Conservation (phyloP, 1,139 yeast species). For the Petasospora fabianii region DNA sequence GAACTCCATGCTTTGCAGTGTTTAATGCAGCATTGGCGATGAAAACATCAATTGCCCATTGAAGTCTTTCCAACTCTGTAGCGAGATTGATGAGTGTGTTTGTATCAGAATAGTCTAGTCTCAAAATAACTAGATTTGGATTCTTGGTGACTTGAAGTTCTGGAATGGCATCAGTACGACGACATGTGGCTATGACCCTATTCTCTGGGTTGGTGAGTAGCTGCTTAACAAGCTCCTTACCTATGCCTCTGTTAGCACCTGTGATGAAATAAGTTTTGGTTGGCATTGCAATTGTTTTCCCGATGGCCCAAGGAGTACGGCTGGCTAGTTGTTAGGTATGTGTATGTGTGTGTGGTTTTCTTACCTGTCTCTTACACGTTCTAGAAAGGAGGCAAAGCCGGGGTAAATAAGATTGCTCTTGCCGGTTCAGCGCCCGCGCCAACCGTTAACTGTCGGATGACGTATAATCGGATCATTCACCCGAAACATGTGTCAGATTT, state of each 20-base stretch:
- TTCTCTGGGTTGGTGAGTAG: slow-evolving; percentile 23
- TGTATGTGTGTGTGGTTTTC: too few species aligned
- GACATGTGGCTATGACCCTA: slow-evolving; percentile 31
- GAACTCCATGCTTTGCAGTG: slow-evolving; percentile 37
- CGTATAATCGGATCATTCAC: too few species aligned
- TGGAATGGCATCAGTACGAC: slow-evolving; percentile 19
- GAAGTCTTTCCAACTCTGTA: slow-evolving; percentile 20
- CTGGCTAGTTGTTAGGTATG: too few species aligned
- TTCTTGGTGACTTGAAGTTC: slow-evolving; percentile 21
- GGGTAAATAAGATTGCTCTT: neutral
- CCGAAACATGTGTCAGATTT: too few species aligned
- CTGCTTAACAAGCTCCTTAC: slow-evolving; percentile 28
- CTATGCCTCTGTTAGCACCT: slow-evolving; percentile 35
- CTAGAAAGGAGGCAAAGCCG: too few species aligned
- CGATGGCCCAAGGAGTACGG: too few species aligned
- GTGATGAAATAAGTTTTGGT: slow-evolving; percentile 27
- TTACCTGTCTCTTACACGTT: too few species aligned
- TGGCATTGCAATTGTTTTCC: slow-evolving; percentile 8
- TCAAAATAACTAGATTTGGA: slow-evolving; percentile 22
- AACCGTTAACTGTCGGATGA: too few species aligned
- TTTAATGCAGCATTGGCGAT: slow-evolving; percentile 54
- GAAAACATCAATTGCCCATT: slow-evolving; percentile 42
- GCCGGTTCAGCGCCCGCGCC: too few species aligned
- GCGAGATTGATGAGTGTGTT: slow-evolving; percentile 20
- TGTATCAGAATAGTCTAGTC: slow-evolving; percentile 24